Evolutionary conservation across 176 grass and related monocot species (phyloP).

Genomic region (Carex scoparia): DNA sequence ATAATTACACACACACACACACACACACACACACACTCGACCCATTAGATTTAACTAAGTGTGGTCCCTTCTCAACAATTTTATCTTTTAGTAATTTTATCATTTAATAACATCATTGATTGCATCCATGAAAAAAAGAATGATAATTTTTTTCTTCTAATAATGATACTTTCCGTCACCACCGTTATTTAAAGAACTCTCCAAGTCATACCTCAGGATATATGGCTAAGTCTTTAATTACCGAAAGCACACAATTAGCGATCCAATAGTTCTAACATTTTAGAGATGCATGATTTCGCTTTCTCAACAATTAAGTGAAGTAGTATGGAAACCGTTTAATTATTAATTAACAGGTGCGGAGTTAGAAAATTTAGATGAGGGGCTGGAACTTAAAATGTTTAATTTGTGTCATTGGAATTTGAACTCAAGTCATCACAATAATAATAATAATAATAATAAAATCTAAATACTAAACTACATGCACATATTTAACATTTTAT

Average conservation of each 20-base stretch:
- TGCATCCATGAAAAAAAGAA: neutral
- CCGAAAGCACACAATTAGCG: neutral
- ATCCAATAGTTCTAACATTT: neutral
- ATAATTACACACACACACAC: neutral
- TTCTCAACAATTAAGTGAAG: neutral
- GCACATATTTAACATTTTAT: too few species aligned
- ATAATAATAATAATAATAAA: too few species aligned
- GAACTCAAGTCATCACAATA: too few species aligned
- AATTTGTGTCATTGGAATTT: too few species aligned
- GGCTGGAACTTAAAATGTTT: too few species aligned
- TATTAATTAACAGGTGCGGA: too few species aligned
- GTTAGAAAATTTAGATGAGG: too few species aligned
- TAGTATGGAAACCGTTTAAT: neutral
- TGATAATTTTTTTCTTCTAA: neutral
- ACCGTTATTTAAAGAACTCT: neutral
- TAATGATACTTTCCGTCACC: neutral
- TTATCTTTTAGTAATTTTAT: neutral
- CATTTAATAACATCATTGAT: neutral
- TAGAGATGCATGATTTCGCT: neutral
- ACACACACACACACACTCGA: neutral
- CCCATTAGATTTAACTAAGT: neutral
- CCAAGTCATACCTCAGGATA: neutral
- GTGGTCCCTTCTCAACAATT: neutral
- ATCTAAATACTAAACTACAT: too few species aligned
- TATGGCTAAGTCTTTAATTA: neutral